Base-by-base conservation (phyloP, 75 land plant genomes). In the Larix kaempferi region DNA sequence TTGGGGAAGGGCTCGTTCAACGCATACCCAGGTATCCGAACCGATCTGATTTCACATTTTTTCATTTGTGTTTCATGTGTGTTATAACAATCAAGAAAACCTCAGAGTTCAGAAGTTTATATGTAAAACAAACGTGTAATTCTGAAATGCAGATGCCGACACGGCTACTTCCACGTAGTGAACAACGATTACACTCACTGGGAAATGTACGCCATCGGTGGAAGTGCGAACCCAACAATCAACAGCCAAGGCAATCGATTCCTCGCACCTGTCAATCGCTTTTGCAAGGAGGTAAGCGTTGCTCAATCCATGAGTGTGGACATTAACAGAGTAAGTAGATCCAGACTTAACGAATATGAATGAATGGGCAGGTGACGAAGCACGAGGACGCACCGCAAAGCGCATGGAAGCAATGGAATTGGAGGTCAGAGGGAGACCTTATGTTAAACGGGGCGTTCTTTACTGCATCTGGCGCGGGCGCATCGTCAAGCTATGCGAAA, bases 171-270 rank as follows among this genome's bases (percentile, higher is more conserved):
- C 83, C 98, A 95, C 73, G 94, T 95, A 12, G 91, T 95, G 74
- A 95, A 94, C 87, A 94, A 94, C 73, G 90, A 93, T 76, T 94
- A 94, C 78, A 86, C 89, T 25, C 92, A 89, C 86, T 95, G 98
- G 98, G 93, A 86, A 78, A 95, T 95, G 98, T 95, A 95, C 79
- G 98, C 98, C 44, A 89, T 95, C 55, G 98, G 98, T 57, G 98
- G 98, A 35, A 95, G 98, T 79, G 91, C 91, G 14, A 59, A 87
- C 35, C 98, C 98, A 22, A 95, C 98, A 63, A 90, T 95, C 67
- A 91, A 91, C 80, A 93, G 96, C 82, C 89, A 95, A 62, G 96
- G 93, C 79, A 95, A 95, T 75, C 74, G 96, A 80, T 95, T 83
- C 83, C 82, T 84, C 52, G 98, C 98, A 44, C 91, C 98, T 13